Conservation (phyloP, 208 protist genomes). For the Acanthamoeba royreba region DNA sequence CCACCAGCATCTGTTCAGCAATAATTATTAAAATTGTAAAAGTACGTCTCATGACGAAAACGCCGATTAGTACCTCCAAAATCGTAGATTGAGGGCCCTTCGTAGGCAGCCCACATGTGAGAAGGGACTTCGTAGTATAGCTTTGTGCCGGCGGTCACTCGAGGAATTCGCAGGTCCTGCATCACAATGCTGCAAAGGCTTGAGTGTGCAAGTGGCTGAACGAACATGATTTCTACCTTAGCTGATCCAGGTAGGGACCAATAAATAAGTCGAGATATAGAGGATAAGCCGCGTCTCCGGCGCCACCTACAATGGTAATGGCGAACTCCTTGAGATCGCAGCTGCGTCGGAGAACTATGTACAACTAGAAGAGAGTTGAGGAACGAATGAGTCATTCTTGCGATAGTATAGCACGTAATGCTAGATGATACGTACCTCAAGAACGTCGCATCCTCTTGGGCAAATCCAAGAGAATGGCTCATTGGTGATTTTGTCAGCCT, state of each 20-base stretch:
- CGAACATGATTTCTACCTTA: not conserved
- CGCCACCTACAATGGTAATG: slow-evolving; percentile 15
- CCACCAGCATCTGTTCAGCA: slow-evolving; percentile 1
- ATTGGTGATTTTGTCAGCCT: not conserved
- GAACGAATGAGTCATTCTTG: not conserved
- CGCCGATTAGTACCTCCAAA: slow-evolving; percentile 46
- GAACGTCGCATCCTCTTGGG: not conserved
- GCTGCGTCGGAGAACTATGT: slow-evolving; percentile 21
- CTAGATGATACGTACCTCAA: not conserved
- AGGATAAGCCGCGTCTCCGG: slow-evolving; percentile 23
- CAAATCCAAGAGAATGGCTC: not conserved
- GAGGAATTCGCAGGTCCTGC: slow-evolving; percentile 21
- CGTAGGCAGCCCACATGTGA: slow-evolving; percentile 28
- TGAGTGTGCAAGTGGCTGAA: not conserved
- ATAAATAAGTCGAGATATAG: slow-evolving; percentile 11
- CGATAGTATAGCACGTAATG: not conserved
- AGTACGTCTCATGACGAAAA: too few species aligned
- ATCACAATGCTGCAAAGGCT: slow-evolving; percentile 25
- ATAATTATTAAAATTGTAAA: too few species aligned
- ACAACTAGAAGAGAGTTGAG: not conserved
- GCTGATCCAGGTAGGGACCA: not conserved
- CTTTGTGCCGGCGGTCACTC: not conserved
- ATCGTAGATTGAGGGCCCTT: slow-evolving; percentile 32
- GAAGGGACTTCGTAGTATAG: slow-evolving; percentile 34
- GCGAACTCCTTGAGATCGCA: slow-evolving; percentile 34